Percentiles rank a stretch among this genome's conserved stretches.
phyloP scores from a whole-genome alignment of 2,329 filamentous ascomycete genomes.

The Tolypocladium album region DNA sequence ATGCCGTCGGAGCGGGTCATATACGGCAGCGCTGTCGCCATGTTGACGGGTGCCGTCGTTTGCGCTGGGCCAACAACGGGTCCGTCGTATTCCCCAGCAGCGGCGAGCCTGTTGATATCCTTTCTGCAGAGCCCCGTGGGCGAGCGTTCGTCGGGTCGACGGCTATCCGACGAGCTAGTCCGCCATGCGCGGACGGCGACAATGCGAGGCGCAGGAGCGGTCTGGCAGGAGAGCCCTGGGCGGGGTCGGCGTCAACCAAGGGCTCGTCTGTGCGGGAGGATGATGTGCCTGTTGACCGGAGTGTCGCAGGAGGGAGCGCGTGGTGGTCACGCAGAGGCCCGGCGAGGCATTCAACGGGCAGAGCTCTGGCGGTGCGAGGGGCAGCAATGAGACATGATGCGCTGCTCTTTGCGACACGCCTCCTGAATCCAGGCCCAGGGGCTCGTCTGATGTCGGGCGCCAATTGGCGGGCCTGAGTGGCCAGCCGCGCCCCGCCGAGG shows the following conservation, averaged over 20 bases:
- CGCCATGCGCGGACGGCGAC: neutral
- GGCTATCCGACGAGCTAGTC: slow-evolving; percentile 1
- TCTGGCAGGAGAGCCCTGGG: neutral
- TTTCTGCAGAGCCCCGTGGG: neutral
- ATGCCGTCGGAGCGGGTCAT: slow-evolving; percentile 27
- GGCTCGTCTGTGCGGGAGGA: neutral
- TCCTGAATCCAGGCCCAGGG: neutral
- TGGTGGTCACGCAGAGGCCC: neutral
- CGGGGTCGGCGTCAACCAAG: neutral
- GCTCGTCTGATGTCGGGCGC: neutral
- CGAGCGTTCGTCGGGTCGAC: neutral
- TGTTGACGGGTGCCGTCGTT: slow-evolving; percentile 7
- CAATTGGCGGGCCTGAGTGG: slow-evolving; percentile 5
- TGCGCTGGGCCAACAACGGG: neutral
- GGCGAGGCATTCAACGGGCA: slow-evolving; percentile 3
- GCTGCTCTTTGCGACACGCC: slow-evolving; percentile 8
- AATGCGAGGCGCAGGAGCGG: neutral
- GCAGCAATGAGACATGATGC: slow-evolving; percentile 28
- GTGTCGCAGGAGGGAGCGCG: neutral
- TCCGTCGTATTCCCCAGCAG: neutral
- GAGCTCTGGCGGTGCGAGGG: slow-evolving; percentile 3
- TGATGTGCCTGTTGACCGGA: neutral
- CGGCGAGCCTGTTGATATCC: neutral
- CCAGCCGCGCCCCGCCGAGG: neutral
- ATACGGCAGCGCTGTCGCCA: slow-evolving; percentile 32